These are phyloP conservation scores for Coccomyxa subellipsoidea DNA, from an alignment of 163 green algal species.

Conservation along the genomic window DNA sequence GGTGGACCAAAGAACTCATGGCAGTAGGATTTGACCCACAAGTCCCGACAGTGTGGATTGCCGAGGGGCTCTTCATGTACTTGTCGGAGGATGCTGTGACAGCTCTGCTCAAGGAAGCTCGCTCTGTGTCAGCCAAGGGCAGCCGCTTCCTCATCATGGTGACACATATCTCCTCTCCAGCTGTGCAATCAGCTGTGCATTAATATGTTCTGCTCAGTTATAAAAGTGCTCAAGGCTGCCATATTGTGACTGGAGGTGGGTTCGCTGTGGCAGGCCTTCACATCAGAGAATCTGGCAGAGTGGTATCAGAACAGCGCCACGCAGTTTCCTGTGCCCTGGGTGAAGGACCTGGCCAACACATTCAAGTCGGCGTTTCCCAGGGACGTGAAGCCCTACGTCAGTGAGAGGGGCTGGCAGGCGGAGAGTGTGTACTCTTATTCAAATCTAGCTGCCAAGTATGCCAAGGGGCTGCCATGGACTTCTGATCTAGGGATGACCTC, in stretches of 20 bases:
- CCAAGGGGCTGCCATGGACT: background rate
- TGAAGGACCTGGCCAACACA: background rate
- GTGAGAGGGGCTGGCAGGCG: background rate
- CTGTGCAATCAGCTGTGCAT: background rate
- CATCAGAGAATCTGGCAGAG: background rate
- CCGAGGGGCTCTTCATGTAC: slow-evolving; percentile 44
- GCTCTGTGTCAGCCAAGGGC: background rate
- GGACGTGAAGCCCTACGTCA: background rate
- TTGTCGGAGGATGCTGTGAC: slow-evolving; percentile 11
- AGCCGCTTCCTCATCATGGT: background rate
- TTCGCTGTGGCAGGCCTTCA: background rate
- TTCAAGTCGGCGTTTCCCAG: background rate
- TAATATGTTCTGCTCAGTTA: no score
- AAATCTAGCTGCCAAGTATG: background rate
- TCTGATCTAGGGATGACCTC: background rate
- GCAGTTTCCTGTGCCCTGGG: background rate
- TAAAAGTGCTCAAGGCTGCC: background rate
- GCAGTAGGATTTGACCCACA: slow-evolving; percentile 14
- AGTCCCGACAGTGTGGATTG: slow-evolving; percentile 44
- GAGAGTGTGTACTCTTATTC: background rate
- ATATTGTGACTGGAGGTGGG: background rate
- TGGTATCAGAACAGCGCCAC: background rate
- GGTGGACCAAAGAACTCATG: slow-evolving; percentile 27
- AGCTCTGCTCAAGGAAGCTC: slow-evolving; percentile 11
- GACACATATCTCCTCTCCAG: background rate